Evolutionary conservation across 2,329 filamentous ascomycete genomes (phyloP).

Genomic region (Xylaria sp.): DNA sequence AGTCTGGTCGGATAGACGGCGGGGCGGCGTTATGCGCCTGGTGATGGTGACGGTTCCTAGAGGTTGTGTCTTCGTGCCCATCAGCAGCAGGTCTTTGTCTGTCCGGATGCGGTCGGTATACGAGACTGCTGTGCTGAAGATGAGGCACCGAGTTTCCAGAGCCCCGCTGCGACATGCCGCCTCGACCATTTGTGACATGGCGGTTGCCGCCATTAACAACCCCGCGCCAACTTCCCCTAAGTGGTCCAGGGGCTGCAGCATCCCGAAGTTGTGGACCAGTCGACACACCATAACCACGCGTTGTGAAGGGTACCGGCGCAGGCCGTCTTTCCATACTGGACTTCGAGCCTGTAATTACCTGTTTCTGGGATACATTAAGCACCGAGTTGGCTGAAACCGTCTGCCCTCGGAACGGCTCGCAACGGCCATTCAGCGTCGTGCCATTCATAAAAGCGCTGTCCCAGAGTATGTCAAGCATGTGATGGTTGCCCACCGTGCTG

Average conservation of each 20-base stretch:
- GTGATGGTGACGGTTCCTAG: not conserved
- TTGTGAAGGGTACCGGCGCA: slow-evolving; percentile 56
- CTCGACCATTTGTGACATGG: slow-evolving; percentile 53
- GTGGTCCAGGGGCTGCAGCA: slow-evolving; percentile 63
- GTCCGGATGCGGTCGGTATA: slow-evolving; percentile 58
- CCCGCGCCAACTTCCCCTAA: slow-evolving; percentile 68
- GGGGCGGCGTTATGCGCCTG: slow-evolving; percentile 27
- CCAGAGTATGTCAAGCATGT: slow-evolving; percentile 91
- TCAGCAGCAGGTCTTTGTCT: slow-evolving; percentile 31
- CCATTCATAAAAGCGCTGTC: slow-evolving; percentile 97
- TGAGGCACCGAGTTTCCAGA: slow-evolving; percentile 53
- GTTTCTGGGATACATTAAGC: slow-evolving; percentile 84
- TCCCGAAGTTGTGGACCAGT: slow-evolving; percentile 71
- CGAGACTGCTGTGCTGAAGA: slow-evolving; percentile 63
- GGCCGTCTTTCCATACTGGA: slow-evolving; percentile 65
- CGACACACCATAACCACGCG: slow-evolving; percentile 41
- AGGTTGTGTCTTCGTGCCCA: slow-evolving; percentile 34
- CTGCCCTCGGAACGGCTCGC: slow-evolving; percentile 91
- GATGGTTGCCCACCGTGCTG: slow-evolving; percentile 84
- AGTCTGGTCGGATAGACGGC: not conserved
- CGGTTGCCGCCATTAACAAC: slow-evolving; percentile 61
- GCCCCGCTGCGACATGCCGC: slow-evolving; percentile 44
- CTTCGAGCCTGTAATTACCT: slow-evolving; percentile 78
- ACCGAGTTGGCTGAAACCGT: slow-evolving; percentile 90
- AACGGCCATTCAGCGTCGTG: slow-evolving; percentile 88